Conservation (phyloP, 2,329 filamentous ascomycete species). For the Fusarium austroafricanum region DNA sequence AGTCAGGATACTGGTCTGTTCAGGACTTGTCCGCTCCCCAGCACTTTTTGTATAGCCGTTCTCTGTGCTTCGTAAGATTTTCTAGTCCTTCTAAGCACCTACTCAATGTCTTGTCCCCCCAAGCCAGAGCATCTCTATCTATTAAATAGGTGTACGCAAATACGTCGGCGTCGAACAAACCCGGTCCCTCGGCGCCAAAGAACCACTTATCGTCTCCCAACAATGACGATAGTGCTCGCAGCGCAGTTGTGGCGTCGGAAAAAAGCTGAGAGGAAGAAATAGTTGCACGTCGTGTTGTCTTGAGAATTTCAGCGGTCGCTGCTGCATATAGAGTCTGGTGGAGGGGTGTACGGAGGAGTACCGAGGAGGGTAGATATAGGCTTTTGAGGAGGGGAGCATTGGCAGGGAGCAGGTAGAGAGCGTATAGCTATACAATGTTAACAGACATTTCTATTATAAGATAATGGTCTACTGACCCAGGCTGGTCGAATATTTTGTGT, state of each 20-base stretch:
- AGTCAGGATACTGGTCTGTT: background rate
- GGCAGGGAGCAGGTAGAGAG: slow-evolving; percentile 78
- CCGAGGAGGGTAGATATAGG: slow-evolving; percentile 78
- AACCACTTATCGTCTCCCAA: slow-evolving; percentile 61
- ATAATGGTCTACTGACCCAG: slow-evolving; percentile 69
- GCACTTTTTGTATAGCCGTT: slow-evolving; percentile 50
- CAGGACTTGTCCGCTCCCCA: slow-evolving; percentile 42
- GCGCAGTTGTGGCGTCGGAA: slow-evolving; percentile 57
- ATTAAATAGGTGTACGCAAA: slow-evolving; percentile 92
- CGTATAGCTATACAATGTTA: slow-evolving; percentile 70
- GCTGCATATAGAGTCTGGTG: slow-evolving; percentile 76
- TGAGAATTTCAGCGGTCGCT: slow-evolving; percentile 79
- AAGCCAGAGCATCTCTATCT: slow-evolving; percentile 71
- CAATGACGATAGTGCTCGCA: slow-evolving; percentile 59
- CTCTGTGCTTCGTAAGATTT: slow-evolving; percentile 67
- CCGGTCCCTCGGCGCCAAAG: slow-evolving; percentile 65
- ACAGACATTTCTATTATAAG: background rate
- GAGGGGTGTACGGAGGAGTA: slow-evolving; percentile 72
- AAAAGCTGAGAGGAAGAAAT: slow-evolving; percentile 55
- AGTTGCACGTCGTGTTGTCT: slow-evolving; percentile 60
- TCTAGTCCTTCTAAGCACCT: slow-evolving; percentile 66
- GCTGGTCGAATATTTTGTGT: slow-evolving; percentile 83
- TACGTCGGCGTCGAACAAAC: slow-evolving; percentile 86
- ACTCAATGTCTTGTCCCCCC: slow-evolving; percentile 71
- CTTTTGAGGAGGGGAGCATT: slow-evolving; percentile 76